Percentiles rank a stretch among this genome's conserved stretches.
Conservation (phyloP, 208 protist genomes). For the Trypanosoma platydactyli region DNA sequence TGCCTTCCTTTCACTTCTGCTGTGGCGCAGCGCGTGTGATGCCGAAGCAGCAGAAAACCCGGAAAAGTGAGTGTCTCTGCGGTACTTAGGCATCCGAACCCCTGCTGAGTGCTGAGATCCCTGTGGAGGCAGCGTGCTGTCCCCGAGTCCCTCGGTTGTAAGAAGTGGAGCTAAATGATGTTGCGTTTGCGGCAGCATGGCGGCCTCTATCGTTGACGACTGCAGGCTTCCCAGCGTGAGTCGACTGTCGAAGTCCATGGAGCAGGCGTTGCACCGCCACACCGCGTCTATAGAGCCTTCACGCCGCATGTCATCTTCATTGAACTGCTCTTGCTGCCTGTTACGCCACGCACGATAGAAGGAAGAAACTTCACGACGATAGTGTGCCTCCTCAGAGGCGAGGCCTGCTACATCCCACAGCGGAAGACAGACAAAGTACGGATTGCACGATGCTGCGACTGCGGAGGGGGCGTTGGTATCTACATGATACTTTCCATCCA, state of each 20-base stretch:
- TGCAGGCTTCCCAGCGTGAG: no score
- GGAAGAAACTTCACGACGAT: not conserved
- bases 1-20: not conserved
- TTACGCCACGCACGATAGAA: constrained; percentile 15
- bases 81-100: no score
- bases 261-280: no score
- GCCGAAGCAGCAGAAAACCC: not conserved
- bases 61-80: no score
- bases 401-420: constrained; percentile 11
- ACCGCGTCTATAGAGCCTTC: no score
- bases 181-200: no score
- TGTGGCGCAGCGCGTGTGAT: not conserved
- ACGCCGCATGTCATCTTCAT: not conserved
- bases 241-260: no score
- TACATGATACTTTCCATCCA: not conserved
- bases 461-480: not conserved
- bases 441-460: not conserved
- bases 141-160: no score
- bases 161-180: no score
- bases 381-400: constrained; percentile 4
- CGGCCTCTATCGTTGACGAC: no score
- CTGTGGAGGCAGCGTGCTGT: no score
- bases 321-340: not conserved
- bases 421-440: constrained; percentile 12
- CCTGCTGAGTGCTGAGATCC: no score